Evolutionary conservation across 2,329 filamentous ascomycete species (phyloP), one percentile per base, ranked within the genome.

Genomic region (Orbilia oligospora): DNA sequence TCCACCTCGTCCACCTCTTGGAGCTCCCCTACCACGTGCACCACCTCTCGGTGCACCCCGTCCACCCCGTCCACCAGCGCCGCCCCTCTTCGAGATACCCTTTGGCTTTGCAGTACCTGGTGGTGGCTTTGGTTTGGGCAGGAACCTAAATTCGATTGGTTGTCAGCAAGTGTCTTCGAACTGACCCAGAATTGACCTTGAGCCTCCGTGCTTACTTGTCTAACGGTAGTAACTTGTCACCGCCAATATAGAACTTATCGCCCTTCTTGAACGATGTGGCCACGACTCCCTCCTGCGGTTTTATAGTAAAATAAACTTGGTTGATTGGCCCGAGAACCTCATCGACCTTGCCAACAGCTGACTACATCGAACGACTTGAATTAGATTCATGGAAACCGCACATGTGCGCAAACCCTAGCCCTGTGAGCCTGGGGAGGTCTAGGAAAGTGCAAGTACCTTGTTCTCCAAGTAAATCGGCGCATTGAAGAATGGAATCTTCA

Each of bases 401-500:
- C n/a, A 18, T 16, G 22, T 20, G 1, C 48, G n/a, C 1, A 51
- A 10, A 44, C 10, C 8, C 41, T 18, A 24, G 48, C 20, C 24
- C 18, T n/a, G 16, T 20, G 51, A 36, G 1, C 5, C 22, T 9
- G 6, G 20, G 22, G 12, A 24, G 9, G 18, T 22, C 30, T 0
- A 5, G 30, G 38, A 24, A 55, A 36, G 10, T 22, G 20, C 61
- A 69, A 84, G 80, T 84, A 91, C 92, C 89, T 98, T 99, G 88
- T 98, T 99, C 89, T 98, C 95, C 83, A 98, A 91, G 87, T 96
- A 99, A 85, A 99, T 97, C 82, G 94, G 94, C 80, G 96, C 96
- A 88, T 97, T 98, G 91, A 99, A 99, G 88, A 97, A 97, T 80
- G 96, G 96, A 81, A 99, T 92, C 87, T 98, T 98, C 83, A 92